Evolutionary conservation across 306 rosid species (phyloP), one percentile per base, ranked within the genome.

Genomic region (Dalbergia cultrata): DNA sequence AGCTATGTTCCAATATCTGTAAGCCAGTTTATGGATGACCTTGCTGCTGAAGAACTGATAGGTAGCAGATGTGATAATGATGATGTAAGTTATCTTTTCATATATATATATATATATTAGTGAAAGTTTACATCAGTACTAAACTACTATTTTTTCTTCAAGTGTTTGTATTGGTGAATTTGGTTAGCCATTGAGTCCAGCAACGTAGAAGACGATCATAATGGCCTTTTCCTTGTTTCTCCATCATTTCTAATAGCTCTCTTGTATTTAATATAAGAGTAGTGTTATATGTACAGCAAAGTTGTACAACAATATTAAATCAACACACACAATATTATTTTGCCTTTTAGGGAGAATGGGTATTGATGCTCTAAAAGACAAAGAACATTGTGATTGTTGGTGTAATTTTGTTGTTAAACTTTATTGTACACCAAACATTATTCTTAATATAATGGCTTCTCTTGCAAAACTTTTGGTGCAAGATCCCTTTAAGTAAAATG

Each of bases 11-110:
- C 97, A 44, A 92, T 95, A 84, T 92, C 99, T 82, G 97, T 95
- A 61, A 95, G 99, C 94, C 98, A 95, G 88, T 95, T 93, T 87
- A 95, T 95, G 99, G 99, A 95, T 74, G 96, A 89, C 76, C 97
- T 95, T 82, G 90, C 98, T 76, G 92, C 99, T 10, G 99, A 93
- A 81, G 98, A 95, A 78, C 85, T 89, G 59, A 80, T 88, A 68
- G 90, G 91, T 66, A 86, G 83, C 89, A 90, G 79, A 75, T 79
- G 94, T 35, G 94, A 87, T 77, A 86, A 47, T 85, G 80, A 85
- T 80, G 86, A 75, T 77, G 99, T 95, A 84, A 85, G 97, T 85
- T 78, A 49, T 83, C 77, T 70, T 22, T 26, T 26, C 2, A 26
- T 26, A 26, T 26, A 26, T 2, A 26, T 2, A 26, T 2, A 26